Evolutionary conservation across 2,329 filamentous ascomycete genomes (phyloP), one percentile per base, ranked within the genome.

Genomic region (Phialophora tarda): DNA sequence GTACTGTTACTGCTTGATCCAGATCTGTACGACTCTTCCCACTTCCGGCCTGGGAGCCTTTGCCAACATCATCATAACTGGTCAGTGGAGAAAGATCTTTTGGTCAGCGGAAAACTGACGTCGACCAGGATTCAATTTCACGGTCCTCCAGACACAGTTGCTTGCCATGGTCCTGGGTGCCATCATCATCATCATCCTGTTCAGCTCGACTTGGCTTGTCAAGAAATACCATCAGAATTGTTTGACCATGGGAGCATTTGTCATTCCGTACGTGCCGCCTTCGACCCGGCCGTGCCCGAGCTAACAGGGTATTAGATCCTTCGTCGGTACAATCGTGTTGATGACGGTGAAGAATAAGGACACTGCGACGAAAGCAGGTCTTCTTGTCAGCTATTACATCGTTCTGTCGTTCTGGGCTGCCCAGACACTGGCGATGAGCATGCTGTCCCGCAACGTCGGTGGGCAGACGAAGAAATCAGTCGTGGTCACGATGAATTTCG

Each of bases 331-430:
- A 23, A 23, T 51, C 47, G 47, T 23, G 21, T 24, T 51, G 21
- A 23, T 26, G 24, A 11, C 47, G 24, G 47, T 51, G 21, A 23
- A 51, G n/a, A 51, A 51, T 10, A 51, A 51, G 24, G 47, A 26
- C 47, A 26, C 47, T 1, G 21, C 47, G n/a, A 51, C 21, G 4
- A 51, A 51, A 11, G 34, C 34, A 3, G 34, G 34, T 17, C 82
- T 93, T 0, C 79, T 92, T 14, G 85, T 92, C 73, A 85, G 83
- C 73, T 93, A 92, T 81, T 93, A 92, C 78, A 89, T 92, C 68
- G 89, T 87, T 0, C 82, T 92, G 21, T 91, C 88, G 4, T 93
- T 93, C 83, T 92, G 89, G 89, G 88, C 89, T 0, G 89, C 89
- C 0, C 86, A 90, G 73, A 89, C 87, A 1, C 80, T 91, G 12